A percentile compares a stretch with the other conserved stretches of the same genome.
These are phyloP conservation scores for Colletotrichum sp. DNA, from an alignment of 2,329 filamentous ascomycete genomes.

Conservation along the genomic window DNA sequence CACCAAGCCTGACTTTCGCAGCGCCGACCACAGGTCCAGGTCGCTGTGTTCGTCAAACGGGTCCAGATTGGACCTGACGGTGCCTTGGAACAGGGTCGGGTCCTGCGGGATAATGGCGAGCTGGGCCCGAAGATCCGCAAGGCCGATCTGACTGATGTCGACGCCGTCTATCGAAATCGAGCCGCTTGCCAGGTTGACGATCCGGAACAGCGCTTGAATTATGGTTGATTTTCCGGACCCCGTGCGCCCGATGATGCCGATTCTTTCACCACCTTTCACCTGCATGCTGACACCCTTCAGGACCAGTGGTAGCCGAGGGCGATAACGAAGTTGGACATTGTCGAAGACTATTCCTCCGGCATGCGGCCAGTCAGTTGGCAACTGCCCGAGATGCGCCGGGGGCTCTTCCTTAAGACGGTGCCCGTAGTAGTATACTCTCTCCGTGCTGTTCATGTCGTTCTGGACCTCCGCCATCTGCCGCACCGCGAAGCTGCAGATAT, in stretches of 20 bases:
- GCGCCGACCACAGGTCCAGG: constrained; percentile 52
- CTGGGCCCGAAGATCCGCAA: constrained; percentile 71
- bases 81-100: constrained; percentile 81
- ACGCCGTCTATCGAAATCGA: constrained; percentile 73
- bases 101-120: constrained; percentile 72
- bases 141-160: constrained; percentile 73
- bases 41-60: constrained; percentile 75
- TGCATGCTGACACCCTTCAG: constrained; percentile 60
- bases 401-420: constrained; percentile 86
- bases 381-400: constrained; percentile 75
- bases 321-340: constrained; percentile 79
- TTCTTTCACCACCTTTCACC: constrained; percentile 70
- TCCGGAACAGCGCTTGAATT: constrained; percentile 72
- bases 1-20: constrained; percentile 60
- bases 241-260: constrained; percentile 76
- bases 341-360: constrained; percentile 80
- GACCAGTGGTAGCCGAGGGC: constrained; percentile 72
- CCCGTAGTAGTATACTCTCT: constrained; percentile 89
- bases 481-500: constrained; percentile 94
- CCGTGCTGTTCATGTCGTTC: constrained; percentile 96
- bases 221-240: background rate
- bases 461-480: constrained; percentile 93
- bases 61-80: constrained; percentile 50
- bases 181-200: constrained; percentile 71
- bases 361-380: constrained; percentile 76